Evolutionary conservation across 805 yeast genomes (phyloP), one percentile per base, ranked within the genome.

Genomic region (Starmerella powellii): DNA sequence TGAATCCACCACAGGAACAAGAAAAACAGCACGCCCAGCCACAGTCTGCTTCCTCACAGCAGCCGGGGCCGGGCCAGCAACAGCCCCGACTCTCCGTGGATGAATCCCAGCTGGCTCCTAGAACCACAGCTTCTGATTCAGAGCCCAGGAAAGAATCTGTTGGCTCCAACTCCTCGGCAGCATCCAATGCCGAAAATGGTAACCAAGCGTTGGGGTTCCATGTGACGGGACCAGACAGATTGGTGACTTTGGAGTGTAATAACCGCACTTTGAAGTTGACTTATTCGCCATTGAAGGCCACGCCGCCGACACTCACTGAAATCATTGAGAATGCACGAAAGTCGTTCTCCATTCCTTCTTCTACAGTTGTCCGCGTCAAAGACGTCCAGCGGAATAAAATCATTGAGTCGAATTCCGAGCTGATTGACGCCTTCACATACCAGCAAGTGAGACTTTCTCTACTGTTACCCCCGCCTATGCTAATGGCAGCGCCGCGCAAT

Each of bases 251-350:
- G 13, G 47, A 56, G 27, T 62, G 51, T 45, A 48, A 50, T 49
- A 51, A 48, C 41, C 47, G 50, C 33, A 42, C 42, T 21, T 70
- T 86, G 40, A 72, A 76, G 34, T 80, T 87, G 54, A 70, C 74
- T 3, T 87, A 71, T 58, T 74, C 81, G 12, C 68, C 75, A 4
- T 60, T 67, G 36, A 73, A 75, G 48, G 73, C 80, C 34, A 80
- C 94, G 0, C 80, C 93, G 6, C 97, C 97, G 2, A 78, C 91
- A 0, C 63, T 78, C 31, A 55, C 70, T 23, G 97, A 87, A 60
- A 62, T 87, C n/a, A 53, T 85, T 11, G 82, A 80, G 43, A 86
- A 85, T 56, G 85, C 84, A 13, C 74, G 74, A 41, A 65, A 70
- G 38, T 81, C 87, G 19, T 87, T 87, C 59, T 70, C 72, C n/a